Percentiles rank a stretch among this genome's conserved stretches.
Conservation (phyloP, 352 stramenopile species). For the Lagenidium giganteum region DNA sequence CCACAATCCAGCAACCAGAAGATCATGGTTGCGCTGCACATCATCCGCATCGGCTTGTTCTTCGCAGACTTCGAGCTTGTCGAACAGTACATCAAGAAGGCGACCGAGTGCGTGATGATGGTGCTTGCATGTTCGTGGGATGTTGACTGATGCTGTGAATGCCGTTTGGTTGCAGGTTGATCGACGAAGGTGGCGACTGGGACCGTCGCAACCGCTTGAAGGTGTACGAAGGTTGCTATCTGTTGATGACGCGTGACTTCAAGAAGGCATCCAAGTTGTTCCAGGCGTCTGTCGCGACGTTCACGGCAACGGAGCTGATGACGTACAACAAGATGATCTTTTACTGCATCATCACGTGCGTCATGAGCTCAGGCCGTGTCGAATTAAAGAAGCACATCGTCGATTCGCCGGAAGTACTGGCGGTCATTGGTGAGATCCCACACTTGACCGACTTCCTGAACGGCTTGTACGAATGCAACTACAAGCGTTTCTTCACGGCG, state of each 20-base stretch:
- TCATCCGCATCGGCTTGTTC: conserved; percentile 86
- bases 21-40: conserved; percentile 96
- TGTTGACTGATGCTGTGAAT: not conserved
- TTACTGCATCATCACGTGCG: conserved; percentile 95
- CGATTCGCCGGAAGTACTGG: conserved; percentile 95
- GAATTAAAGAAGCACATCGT: conserved; percentile 96
- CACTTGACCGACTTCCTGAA: conserved; percentile 86
- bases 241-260: conserved; percentile 92
- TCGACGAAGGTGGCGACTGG: conserved; percentile 97
- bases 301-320: conserved; percentile 97
- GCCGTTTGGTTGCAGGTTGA: conserved; percentile 38
- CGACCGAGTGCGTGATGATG: conserved; percentile 45
- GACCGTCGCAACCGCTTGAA: conserved; percentile 98
- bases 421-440: conserved; percentile 84
- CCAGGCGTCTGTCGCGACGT: conserved; percentile 96
- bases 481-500: conserved; percentile 95
- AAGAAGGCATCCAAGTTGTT: conserved; percentile 92
- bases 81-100: conserved; percentile 86
- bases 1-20: conserved; percentile 97
- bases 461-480: conserved; percentile 97
- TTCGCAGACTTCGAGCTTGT: conserved; percentile 83
- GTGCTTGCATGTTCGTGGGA: not conserved
- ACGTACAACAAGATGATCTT: conserved; percentile 97
- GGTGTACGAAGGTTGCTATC: conserved; percentile 96
- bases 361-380: conserved; percentile 91